Conservation (phyloP, 352 stramenopile genomes). For the Pythium volutum region DNA sequence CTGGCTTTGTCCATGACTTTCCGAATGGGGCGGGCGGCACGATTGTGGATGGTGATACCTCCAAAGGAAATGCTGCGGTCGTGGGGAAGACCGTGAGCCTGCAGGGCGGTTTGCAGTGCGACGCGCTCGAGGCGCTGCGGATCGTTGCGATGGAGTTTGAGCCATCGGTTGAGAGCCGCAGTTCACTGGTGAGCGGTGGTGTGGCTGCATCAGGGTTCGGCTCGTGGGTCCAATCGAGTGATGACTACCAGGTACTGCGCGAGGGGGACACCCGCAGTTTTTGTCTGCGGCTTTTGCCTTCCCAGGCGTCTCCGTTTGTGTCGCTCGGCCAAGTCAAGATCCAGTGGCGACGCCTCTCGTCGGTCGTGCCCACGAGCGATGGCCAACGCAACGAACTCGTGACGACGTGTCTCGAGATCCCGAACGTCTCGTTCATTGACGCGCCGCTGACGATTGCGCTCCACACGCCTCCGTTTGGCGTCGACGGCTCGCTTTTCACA, state of each 20-base stretch:
- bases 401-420: slow-evolving; percentile 59
- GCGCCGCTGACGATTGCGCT: slow-evolving; percentile 63
- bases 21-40: slow-evolving; percentile 36
- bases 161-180: slow-evolving; percentile 20
- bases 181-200: slow-evolving; percentile 15
- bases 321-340: slow-evolving; percentile 57
- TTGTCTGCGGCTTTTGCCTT: slow-evolving; percentile 53
- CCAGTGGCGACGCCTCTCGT: slow-evolving; percentile 59
- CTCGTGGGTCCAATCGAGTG: slow-evolving; percentile 3
- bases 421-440: slow-evolving; percentile 64
- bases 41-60: slow-evolving; percentile 23
- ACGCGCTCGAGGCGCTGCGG: slow-evolving; percentile 44
- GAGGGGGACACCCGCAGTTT: slow-evolving; percentile 63
- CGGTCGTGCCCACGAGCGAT: slow-evolving; percentile 36
- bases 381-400: slow-evolving; percentile 48
- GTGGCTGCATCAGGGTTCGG: slow-evolving; percentile 48
- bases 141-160: slow-evolving; percentile 61
- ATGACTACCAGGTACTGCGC: slow-evolving; percentile 36
- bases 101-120: slow-evolving; percentile 50
- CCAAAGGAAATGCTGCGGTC: slow-evolving; percentile 44
- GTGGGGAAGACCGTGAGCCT: slow-evolving; percentile 67
- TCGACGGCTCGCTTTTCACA: slow-evolving; percentile 53
- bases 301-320: slow-evolving; percentile 37
- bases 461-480: slow-evolving; percentile 64
- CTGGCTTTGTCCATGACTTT: slow-evolving; percentile 64